Conservation (phyloP, 1,284 basidiomycete species). For the Microstroma glucosiphilum region DNA sequence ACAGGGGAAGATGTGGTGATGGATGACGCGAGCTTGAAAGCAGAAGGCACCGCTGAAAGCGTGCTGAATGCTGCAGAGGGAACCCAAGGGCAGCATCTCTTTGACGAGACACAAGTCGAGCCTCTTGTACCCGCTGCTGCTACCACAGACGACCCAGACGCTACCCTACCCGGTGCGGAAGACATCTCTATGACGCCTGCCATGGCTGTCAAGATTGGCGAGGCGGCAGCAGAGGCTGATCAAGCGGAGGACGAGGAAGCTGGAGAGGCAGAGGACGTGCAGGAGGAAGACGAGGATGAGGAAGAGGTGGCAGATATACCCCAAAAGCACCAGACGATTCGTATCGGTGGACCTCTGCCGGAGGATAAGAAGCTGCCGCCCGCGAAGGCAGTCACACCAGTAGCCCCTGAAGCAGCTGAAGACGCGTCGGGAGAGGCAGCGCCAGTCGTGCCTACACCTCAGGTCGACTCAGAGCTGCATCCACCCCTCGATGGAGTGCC, state of each 20-base stretch:
- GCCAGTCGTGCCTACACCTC: background rate
- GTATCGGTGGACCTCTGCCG: conserved; percentile 3
- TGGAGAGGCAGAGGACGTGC: background rate
- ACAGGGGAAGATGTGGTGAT: background rate
- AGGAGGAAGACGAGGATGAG: background rate
- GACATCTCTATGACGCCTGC: background rate
- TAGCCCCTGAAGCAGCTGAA: background rate
- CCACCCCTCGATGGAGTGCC: background rate
- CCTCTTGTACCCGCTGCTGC: background rate
- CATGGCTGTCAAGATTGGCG: background rate
- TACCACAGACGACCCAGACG: background rate
- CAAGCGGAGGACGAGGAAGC: conserved; percentile 1
- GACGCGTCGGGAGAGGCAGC: background rate
- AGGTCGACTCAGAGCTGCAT: conserved; percentile 5
- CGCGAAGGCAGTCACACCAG: too few species aligned
- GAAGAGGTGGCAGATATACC: conserved; percentile 1
- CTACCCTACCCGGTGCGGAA: background rate
- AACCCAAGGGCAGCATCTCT: conserved; percentile 5
- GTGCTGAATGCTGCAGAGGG: conserved; percentile 3
- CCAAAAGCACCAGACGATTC: background rate
- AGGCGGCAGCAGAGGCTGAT: background rate
- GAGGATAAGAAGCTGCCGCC: background rate
- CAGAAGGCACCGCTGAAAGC: background rate
- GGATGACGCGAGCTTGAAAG: background rate
- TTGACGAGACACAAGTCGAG: conserved; percentile 6